Evolutionary conservation across 768 basidiomycete species (phyloP), one percentile per base, ranked within the genome.

Genomic region (Rossbeevera mucosa): DNA sequence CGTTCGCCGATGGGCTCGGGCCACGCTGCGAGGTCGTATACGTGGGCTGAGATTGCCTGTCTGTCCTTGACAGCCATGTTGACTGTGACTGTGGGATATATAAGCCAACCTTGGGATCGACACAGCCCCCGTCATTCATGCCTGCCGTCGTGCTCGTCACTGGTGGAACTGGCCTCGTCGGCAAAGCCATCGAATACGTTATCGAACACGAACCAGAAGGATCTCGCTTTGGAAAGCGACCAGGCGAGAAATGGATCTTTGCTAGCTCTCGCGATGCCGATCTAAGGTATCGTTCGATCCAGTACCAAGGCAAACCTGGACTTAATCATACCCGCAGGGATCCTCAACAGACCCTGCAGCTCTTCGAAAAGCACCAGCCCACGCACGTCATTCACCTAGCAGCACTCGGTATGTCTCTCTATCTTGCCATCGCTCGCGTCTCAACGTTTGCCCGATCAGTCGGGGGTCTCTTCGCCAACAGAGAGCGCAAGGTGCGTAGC

Each of bases 331-430:
- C n/a, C n/a, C 31, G 41, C 59, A 94, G 94, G 62, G 83, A 92
- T 67, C 71, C 79, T 2, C 78, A 73, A 54, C 81, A 85, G 67
- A 86, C 92, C 36, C 72, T 76, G 62, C 77, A 76, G 64, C 69
- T 94, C 63, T 96, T 88, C 59, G 86, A 91, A 61, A 94, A 92
- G 72, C 85, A 96, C 73, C 86, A 90, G 64, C 94, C 95, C 0
- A 95, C 91, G 1, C 88, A 94, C 79, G 92, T 97, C 61, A 96
- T 98, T 63, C 95, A 97, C 73, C 82, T 96, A 43, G 94, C 94
- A 30, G 94, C 94, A 5, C 80, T 92, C 38, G 91, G 91, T 92
- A 63, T n/a, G 83, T 49, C 22, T 25, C 63, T 16, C 13, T 31
- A 42, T n/a, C n/a, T n/a, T n/a, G n/a, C 12, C 20, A 11, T 4